phyloP scores from a whole-genome alignment of 2,329 filamentous ascomycete genomes.

The Fusarium mangiferae region DNA sequence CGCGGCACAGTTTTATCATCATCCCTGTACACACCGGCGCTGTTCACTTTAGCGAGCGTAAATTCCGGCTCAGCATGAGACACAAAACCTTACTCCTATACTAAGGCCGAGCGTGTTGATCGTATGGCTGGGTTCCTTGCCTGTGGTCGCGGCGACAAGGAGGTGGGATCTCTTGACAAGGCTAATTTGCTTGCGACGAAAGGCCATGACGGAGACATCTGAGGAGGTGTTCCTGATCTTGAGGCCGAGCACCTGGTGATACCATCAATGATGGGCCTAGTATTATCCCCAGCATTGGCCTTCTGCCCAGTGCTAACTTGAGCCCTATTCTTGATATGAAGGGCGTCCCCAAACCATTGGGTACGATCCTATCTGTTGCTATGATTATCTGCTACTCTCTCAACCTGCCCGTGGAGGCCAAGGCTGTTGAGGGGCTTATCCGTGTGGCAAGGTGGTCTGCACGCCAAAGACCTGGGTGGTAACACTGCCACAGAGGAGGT shows the following conservation, averaged over 20 bases:
- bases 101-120: conserved; percentile 88
- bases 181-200: conserved; percentile 96
- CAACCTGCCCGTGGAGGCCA: conserved; percentile 78
- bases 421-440: conserved; percentile 84
- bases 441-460: conserved; percentile 78
- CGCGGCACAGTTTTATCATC: conserved; percentile 87
- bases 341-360: conserved; percentile 48
- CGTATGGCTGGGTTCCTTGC: conserved; percentile 84
- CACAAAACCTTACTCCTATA: conserved; percentile 84
- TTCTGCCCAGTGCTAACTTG: conserved; percentile 88
- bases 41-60: conserved; percentile 94
- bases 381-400: conserved; percentile 98
- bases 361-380: conserved; percentile 88
- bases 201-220: conserved; percentile 86
- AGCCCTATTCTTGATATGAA: conserved; percentile 88
- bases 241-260: conserved; percentile 87
- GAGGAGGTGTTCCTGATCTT: conserved; percentile 85
- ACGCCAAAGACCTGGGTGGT: conserved; percentile 89
- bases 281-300: conserved; percentile 89
- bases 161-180: conserved; percentile 90
- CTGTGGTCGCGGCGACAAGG: conserved; percentile 74
- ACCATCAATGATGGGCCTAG: conserved; percentile 96
- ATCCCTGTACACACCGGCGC: conserved; percentile 92
- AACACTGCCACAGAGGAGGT: conserved; percentile 74
- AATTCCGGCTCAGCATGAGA: conserved; percentile 81